Base-by-base conservation (phyloP, 495 filamentous ascomycete genomes). In the Daldinia bambusicola region DNA sequence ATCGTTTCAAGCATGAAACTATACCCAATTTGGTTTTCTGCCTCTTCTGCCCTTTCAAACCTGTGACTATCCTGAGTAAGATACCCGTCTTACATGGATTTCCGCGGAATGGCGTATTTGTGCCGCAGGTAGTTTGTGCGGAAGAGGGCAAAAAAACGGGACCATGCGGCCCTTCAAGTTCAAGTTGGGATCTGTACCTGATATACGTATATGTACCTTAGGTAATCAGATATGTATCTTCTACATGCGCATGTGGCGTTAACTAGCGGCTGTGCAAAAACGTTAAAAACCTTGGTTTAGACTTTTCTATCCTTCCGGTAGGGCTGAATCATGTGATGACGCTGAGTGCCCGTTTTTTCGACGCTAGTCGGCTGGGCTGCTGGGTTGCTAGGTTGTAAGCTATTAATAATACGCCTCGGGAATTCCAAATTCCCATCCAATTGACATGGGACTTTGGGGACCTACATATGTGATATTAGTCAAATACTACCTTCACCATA, bases 281-380 rank as follows among this genome's bases (percentile, higher is more conserved):
- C 22, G 50, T 55, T 37, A 69, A 55, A 52, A 26, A 26, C 3
- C 38, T 66, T 60, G 51, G 41, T 62, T 70, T 62, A 43, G 56
- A 57, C 52, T 63, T 64, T 61, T 72, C 20, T 56, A 50, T 50
- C 48, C 50, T 63, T 66, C 67, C 66, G 58, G 70, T 75, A 75
- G 73, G 75, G 75, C 75, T 76, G 75, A 76, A 63, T 77, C 75
- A 77, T 75, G 75, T 77, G 75, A 77, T 72, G 66, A 77, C 20
- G 14, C n/a, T 8, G n/a, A 20, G 12, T 31, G 12, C 55, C 59
- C 52, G 10, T 55, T 58, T 55, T 53, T 58, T 26, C 26, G 14
- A 34, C 69, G 62, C 58, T 70, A 70, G 55, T 37, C 7, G 26
- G 26, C 26, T 26, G 26, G 26, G 26, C 43, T 31, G 55, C 57